Evolutionary conservation across 495 filamentous ascomycete species (phyloP).

Genomic region (Lophiostoma macrostomum): DNA sequence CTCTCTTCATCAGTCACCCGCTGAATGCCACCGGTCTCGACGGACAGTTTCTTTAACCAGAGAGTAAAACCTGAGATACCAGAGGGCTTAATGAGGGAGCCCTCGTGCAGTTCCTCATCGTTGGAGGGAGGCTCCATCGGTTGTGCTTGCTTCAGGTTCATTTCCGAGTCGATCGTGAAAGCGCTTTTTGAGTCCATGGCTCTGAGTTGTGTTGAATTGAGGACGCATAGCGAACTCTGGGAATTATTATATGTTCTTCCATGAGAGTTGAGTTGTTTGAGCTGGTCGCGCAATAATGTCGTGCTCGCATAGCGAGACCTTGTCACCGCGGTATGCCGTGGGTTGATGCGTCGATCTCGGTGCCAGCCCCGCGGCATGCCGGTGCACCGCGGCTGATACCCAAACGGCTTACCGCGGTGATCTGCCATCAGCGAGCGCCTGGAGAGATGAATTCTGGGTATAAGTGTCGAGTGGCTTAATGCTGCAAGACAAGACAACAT

Average conservation of each 20-base stretch:
- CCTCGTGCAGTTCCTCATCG: not conserved
- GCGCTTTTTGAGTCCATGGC: conserved; percentile 11
- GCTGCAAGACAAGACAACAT: not conserved
- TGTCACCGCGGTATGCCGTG: conserved; percentile 25
- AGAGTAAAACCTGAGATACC: not conserved
- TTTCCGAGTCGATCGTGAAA: conserved; percentile 17
- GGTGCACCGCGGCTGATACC: not conserved
- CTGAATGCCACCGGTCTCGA: conserved; percentile 28
- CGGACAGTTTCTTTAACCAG: conserved; percentile 25
- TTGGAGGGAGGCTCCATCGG: conserved; percentile 7
- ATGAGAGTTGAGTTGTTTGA: too few relatives aligned
- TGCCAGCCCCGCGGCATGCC: conserved; percentile 2
- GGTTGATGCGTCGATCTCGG: not conserved
- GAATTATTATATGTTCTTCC: not conserved
- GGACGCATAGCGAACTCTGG: not conserved
- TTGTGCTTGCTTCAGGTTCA: conserved; percentile 10
- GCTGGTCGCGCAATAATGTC: too few relatives aligned
- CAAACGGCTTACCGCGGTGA: not conserved
- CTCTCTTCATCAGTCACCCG: conserved; percentile 27
- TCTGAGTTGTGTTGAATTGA: not conserved
- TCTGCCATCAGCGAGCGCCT: too few relatives aligned
- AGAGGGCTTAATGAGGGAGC: not conserved
- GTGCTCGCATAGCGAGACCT: too few relatives aligned
- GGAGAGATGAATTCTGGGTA: not conserved
- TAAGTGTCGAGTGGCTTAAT: too few relatives aligned